A percentile compares a stretch with the other conserved stretches of the same genome.
These are phyloP conservation scores for Talaromyces stipitatus DNA, from an alignment of 495 filamentous ascomycete genomes.

Conservation along the genomic window DNA sequence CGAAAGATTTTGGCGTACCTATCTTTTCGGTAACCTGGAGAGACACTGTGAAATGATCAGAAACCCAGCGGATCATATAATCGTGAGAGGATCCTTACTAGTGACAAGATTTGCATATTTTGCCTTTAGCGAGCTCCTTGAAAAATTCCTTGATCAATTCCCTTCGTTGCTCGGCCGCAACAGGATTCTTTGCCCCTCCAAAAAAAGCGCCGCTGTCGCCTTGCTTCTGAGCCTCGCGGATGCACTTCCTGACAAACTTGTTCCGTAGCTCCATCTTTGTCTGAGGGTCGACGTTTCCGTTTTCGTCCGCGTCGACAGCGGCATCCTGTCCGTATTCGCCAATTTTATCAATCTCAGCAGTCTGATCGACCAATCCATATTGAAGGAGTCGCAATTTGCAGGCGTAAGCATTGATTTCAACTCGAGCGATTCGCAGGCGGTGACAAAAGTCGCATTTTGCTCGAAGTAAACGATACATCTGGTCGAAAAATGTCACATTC, in stretches of 20 bases:
- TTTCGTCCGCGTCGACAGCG: slow-evolving; percentile 41
- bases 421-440: slow-evolving; percentile 64
- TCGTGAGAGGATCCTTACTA: slow-evolving; percentile 36
- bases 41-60: slow-evolving; percentile 43
- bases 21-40: slow-evolving; percentile 77
- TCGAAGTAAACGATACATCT: slow-evolving; percentile 72
- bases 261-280: slow-evolving; percentile 58
- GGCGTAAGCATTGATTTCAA: slow-evolving; percentile 62
- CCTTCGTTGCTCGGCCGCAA: slow-evolving; percentile 67
- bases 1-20: slow-evolving; percentile 88
- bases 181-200: slow-evolving; percentile 66
- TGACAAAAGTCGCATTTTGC: slow-evolving; percentile 88
- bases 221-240: slow-evolving; percentile 44
- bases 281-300: slow-evolving; percentile 51
- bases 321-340: slow-evolving; percentile 25
- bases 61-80: neutral
- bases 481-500: slow-evolving; percentile 89
- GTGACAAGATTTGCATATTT: slow-evolving; percentile 66
- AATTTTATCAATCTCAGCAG: slow-evolving; percentile 57
- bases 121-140: slow-evolving; percentile 52
- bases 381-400: slow-evolving; percentile 86
- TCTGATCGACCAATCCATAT: slow-evolving; percentile 71
- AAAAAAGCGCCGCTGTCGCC: slow-evolving; percentile 41
- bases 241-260: slow-evolving; percentile 59
- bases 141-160: slow-evolving; percentile 74